Evolutionary conservation across 306 rosid genomes (phyloP), one percentile per base, ranked within the genome.

Genomic region (Acacia acuminata): DNA sequence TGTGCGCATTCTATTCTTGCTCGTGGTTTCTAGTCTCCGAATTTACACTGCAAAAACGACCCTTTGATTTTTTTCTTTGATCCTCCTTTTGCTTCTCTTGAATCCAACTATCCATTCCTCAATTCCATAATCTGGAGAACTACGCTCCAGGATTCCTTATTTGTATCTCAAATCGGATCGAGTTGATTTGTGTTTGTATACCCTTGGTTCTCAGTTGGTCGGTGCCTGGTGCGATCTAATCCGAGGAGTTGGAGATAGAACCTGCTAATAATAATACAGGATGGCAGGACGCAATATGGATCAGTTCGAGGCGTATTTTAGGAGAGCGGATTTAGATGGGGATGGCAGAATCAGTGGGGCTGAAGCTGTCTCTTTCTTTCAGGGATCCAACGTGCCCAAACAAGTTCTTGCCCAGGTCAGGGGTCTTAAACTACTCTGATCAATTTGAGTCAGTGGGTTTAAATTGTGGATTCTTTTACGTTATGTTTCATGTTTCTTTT

Each of bases 381-480:
- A 87, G 82, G 99, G 96, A 78, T 88, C 99, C 82, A 92, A 87
- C 83, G 91, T 95, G 84, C 88, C 97, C 68, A 87, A 93, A 80
- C 86, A 83, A n/a, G 94, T 93, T 75, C 98, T 95, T 22, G 98
- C 99, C 45, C 94, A 95, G 99, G 98, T 95, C 72, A 93, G 99
- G 98, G 92, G 75, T 63, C n/a, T 19, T 24, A 3, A 42, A 65
- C 61, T 71, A 44, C 75, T 22, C 16, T 24, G 7, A 5, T 71
- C 14, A 45, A 44, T 76, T 56, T n/a, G 36, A 76, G n/a, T 55
- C 9, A 19, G 10, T 2, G 47, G 48, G 40, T 22, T 42, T 15
- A 25, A 20, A 44, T 44, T 44, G 53, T 38, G 56, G 55, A 61
- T 60, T 44, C 16, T 27, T 10, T 48, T 27, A 63, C 19, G 42